Evolutionary conservation across 768 basidiomycete genomes (phyloP).

Genomic region (Tylopilus sp.): DNA sequence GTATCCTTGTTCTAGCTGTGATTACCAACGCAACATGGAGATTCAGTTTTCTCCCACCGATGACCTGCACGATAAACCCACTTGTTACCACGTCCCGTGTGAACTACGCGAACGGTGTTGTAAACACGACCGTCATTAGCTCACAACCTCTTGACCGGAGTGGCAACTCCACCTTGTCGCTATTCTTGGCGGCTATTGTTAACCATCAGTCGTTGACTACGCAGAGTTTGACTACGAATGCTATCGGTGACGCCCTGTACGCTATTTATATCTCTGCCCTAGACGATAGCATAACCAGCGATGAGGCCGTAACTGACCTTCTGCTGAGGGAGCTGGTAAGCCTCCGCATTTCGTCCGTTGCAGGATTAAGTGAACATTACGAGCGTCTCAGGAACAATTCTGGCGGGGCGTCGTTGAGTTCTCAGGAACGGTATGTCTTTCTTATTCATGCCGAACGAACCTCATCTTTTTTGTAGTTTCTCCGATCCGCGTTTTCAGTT

Average conservation of each 20-base stretch:
- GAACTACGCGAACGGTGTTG: too few species aligned
- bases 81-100: too few species aligned
- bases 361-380: too few species aligned
- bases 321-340: slow-evolving; percentile 6
- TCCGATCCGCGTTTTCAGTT: too few species aligned
- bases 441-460: too few species aligned
- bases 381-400: too few species aligned
- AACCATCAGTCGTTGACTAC: slow-evolving; percentile 5
- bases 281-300: background rate
- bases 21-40: slow-evolving; percentile 5
- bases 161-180: slow-evolving; percentile 3
- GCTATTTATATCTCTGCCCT: slow-evolving; percentile 5
- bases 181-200: slow-evolving; percentile 11
- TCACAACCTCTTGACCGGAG: background rate
- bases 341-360: too few species aligned
- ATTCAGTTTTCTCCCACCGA: slow-evolving; percentile 12
- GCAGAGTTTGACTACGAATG: slow-evolving; percentile 13
- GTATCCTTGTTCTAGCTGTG: background rate
- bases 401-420: too few species aligned
- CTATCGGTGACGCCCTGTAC: slow-evolving; percentile 19
- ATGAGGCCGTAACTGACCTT: background rate
- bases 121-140: too few species aligned
- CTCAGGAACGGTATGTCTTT: too few species aligned
- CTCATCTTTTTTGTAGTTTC: too few species aligned
- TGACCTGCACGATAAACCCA: slow-evolving; percentile 9